These are phyloP conservation scores for Asterella californica DNA, from an alignment of 225 moss, liverwort and hornwort species.

Conservation along the genomic window DNA sequence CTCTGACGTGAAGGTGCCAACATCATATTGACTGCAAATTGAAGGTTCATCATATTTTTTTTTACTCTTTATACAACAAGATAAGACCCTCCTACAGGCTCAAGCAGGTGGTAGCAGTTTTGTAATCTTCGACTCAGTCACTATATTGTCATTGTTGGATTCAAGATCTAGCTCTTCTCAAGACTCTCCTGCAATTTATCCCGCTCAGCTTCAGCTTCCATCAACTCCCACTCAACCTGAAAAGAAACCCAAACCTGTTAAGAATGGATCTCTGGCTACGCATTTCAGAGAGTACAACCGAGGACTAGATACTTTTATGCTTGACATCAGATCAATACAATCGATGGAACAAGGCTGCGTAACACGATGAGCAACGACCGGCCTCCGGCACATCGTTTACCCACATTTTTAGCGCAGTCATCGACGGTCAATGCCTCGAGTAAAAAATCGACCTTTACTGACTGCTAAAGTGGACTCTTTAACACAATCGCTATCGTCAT, in stretches of 20 bases:
- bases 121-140: neutral
- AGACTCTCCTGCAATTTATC: conserved; percentile 27
- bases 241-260: neutral
- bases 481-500: neutral
- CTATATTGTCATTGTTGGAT: neutral
- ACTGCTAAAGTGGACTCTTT: neutral
- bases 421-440: too few relatives aligned
- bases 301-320: neutral
- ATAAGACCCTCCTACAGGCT: too few relatives aligned
- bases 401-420: neutral
- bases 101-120: too few relatives aligned
- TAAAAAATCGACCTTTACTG: too few relatives aligned
- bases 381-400: neutral
- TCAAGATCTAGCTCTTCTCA: neutral
- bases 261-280: neutral
- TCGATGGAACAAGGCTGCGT: neutral
- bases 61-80: too few relatives aligned
- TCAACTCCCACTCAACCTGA: conserved; percentile 70
- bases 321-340: neutral
- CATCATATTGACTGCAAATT: too few relatives aligned
- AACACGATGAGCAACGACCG: too few relatives aligned
- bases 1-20: too few relatives aligned
- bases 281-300: too few relatives aligned
- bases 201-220: conserved; percentile 52
- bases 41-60: too few relatives aligned